Conservation (phyloP, 768 basidiomycete species). For the Amanita pseudoporphyria region DNA sequence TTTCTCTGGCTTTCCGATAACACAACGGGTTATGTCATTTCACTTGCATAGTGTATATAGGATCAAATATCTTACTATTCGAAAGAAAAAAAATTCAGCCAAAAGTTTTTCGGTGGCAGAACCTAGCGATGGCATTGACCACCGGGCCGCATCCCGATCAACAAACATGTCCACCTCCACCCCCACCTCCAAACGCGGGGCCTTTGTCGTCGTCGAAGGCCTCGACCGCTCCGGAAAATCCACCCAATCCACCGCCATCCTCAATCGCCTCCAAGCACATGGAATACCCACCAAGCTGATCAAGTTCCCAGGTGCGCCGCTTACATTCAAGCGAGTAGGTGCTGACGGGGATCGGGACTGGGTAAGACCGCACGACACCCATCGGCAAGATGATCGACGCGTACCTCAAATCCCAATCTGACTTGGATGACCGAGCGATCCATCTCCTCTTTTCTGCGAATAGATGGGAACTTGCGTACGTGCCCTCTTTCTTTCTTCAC, state of each 20-base stretch:
- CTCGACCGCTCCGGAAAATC: constrained; percentile 95
- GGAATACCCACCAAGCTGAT: constrained; percentile 44
- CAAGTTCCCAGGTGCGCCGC: constrained; percentile 80
- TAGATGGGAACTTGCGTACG: constrained; percentile 89
- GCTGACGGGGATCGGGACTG: too few relatives aligned
- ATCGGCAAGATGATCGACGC: constrained; percentile 92
- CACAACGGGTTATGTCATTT: too few relatives aligned
- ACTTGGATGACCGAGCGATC: constrained; percentile 85
- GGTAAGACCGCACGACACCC: constrained; percentile 88
- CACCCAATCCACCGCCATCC: constrained; percentile 67
- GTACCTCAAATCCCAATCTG: constrained; percentile 75
- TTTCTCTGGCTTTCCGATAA: too few relatives aligned
- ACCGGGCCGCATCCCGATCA: too few relatives aligned
- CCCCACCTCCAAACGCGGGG: background rate
- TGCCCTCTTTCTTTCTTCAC: constrained; percentile 5
- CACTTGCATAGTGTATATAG: too few relatives aligned
- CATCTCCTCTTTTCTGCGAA: constrained; percentile 96
- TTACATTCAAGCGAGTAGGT: background rate
- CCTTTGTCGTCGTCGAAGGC: constrained; percentile 91
- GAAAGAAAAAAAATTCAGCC: too few relatives aligned
- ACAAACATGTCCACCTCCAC: too few relatives aligned
- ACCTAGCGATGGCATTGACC: too few relatives aligned
- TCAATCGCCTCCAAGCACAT: constrained; percentile 37
- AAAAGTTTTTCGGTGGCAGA: too few relatives aligned
- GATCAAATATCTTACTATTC: too few relatives aligned